These are phyloP conservation scores for Punctularia strigosozonata DNA, from an alignment of 768 basidiomycete genomes.

Conservation along the genomic window DNA sequence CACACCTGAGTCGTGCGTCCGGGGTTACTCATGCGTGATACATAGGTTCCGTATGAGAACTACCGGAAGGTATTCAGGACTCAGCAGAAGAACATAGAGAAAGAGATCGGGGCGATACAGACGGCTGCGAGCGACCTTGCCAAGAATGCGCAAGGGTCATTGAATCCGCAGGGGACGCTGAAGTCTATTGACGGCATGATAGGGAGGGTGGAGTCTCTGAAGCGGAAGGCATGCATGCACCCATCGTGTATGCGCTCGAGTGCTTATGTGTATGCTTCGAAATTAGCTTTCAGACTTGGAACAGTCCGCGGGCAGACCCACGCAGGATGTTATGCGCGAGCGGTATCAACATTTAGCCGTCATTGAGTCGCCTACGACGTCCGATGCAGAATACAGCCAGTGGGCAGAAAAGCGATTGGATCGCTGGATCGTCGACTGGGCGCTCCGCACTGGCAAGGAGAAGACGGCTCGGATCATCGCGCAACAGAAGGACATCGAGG, in stretches of 20 bases:
- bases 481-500: constrained; percentile 69
- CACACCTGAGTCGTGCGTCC: constrained; percentile 1
- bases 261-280: background rate
- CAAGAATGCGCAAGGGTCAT: constrained; percentile 25
- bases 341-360: constrained; percentile 60
- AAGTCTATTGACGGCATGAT: constrained; percentile 69
- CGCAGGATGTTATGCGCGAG: constrained; percentile 63
- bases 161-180: constrained; percentile 37
- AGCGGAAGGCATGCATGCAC: constrained; percentile 64
- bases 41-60: constrained; percentile 81
- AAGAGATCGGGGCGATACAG: constrained; percentile 56
- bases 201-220: constrained; percentile 61
- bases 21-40: background rate
- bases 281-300: constrained; percentile 39
- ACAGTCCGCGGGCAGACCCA: constrained; percentile 34
- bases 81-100: constrained; percentile 72
- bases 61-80: constrained; percentile 81
- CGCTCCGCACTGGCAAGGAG: constrained; percentile 67
- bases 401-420: constrained; percentile 79
- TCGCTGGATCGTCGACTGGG: constrained; percentile 91
- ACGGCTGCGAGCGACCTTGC: constrained; percentile 47
- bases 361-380: constrained; percentile 43
- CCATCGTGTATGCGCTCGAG: background rate
- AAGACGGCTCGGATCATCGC: constrained; percentile 70
- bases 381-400: constrained; percentile 46